Evolutionary conservation across 768 basidiomycete genomes (phyloP), one percentile per base, ranked within the genome.

Genomic region (Russula earlei): DNA sequence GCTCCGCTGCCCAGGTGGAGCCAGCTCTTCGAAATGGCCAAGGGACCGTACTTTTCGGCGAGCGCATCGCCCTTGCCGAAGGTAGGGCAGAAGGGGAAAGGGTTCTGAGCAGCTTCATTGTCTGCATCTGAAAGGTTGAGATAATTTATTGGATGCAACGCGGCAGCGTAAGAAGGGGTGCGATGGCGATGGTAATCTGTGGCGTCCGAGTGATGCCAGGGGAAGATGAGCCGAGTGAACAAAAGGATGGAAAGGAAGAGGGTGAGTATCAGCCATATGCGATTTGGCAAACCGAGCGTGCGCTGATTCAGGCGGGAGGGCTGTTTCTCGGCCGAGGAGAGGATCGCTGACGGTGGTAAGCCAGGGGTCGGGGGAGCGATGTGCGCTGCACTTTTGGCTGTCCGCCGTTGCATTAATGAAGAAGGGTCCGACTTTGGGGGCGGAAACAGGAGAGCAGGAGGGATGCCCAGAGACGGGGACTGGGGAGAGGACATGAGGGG

Each of bases 11-110:
- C 93, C 0, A 82, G 64, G 67, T 95, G 85, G 53, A 88, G 67
- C 49, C 88, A 72, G 56, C 81, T 89, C 70, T 84, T 84, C 11
- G 88, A 76, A 15, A 97, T 77, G 12, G 80, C 72, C 53, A 84
- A 72, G 3, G 84, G 75, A 14, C 93, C 90, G 66, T 96, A 90
- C 69, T 86, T 86, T 24, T 74, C 69, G 2, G 84, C 89, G 43
- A 97, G 75, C 34, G 77, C 76, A 68, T 98, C 95, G 1, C 82
- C 82, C 2, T 85, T 84, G 2, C 91, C 90, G 66, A 87, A 89
- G 1, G 83, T 77, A 0, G 95, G 95, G 68, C 95, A 99, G 69
- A 98, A 99, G 1, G 76, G 73, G 69, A 99, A 99, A 0, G 95
- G 94, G 54, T 80, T 84, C 7, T 78, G 75, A 22, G 78, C 76